These are phyloP conservation scores for Athelia sp. DNA, from an alignment of 1,284 basidiomycete genomes.

Conservation along the genomic window DNA sequence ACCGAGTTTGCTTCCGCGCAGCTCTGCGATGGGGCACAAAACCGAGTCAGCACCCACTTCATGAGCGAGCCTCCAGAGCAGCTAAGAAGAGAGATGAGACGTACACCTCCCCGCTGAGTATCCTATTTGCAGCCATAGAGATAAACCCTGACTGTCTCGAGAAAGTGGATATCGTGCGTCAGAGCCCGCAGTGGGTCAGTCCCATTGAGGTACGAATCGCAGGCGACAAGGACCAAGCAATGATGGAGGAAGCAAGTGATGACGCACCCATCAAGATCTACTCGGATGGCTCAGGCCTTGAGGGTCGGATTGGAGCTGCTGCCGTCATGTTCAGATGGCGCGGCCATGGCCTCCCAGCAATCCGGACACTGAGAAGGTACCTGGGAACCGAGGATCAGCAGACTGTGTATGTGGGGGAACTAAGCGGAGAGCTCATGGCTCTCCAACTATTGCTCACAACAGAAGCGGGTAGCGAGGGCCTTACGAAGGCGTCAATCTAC, in stretches of 20 bases:
- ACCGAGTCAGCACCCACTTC: slow-evolving; percentile 6
- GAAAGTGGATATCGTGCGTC: neutral
- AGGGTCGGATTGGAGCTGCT: slow-evolving; percentile 17
- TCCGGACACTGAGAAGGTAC: too few species aligned
- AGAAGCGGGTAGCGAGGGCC: too few species aligned
- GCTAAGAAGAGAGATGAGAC: too few species aligned
- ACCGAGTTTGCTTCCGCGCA: slow-evolving; percentile 6
- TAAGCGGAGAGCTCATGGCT: too few species aligned
- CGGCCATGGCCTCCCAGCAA: too few species aligned
- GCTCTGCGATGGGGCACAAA: slow-evolving; percentile 7
- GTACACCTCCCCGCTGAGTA: neutral
- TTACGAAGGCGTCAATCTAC: too few species aligned
- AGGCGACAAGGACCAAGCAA: neutral
- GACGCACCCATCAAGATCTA: slow-evolving; percentile 1
- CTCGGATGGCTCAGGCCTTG: slow-evolving; percentile 15
- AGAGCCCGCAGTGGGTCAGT: neutral
- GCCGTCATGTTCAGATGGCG: slow-evolving; percentile 8
- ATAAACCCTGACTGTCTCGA: neutral
- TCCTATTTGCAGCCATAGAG: neutral
- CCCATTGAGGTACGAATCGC: neutral
- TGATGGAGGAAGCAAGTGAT: neutral
- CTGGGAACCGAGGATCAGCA: too few species aligned
- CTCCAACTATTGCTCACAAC: too few species aligned
- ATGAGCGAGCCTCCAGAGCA: neutral
- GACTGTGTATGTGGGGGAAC: too few species aligned